Evolutionary conservation across 345 rosid species (phyloP).

Genomic region (Eucalyptus cladocalyx): DNA sequence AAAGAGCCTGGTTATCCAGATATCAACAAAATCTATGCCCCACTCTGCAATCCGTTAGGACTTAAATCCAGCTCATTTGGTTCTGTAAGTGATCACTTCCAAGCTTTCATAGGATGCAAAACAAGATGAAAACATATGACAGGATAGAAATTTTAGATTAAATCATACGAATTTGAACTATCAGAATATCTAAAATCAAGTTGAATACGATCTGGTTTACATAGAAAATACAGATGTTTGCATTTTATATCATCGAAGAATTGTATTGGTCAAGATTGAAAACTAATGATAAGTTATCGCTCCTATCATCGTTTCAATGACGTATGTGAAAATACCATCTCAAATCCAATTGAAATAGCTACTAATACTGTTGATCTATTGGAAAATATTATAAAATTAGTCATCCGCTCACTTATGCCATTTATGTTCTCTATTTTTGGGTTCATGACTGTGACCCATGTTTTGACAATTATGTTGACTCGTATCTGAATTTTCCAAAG

Average conservation of each 20-base stretch:
- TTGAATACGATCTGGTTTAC: not conserved
- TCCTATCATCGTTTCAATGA: not conserved
- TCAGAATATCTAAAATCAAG: not conserved
- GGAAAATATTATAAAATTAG: not conserved
- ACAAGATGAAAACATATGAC: not conserved
- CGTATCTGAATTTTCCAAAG: slow-evolving; percentile 22
- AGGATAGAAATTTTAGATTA: not conserved
- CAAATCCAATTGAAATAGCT: not conserved
- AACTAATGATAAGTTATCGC: not conserved
- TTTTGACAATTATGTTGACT: not conserved
- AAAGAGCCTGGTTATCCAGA: slow-evolving; percentile 1
- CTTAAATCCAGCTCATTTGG: not conserved
- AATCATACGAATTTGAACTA: not conserved
- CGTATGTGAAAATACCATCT: not conserved
- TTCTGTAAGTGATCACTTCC: slow-evolving; percentile 2
- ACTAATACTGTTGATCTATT: not conserved
- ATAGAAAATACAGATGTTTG: not conserved
- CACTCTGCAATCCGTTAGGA: slow-evolving; percentile 10
- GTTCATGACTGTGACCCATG: not conserved
- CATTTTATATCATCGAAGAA: not conserved
- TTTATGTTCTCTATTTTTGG: not conserved
- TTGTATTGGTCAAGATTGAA: not conserved
- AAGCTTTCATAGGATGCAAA: not conserved
- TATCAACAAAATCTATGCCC: slow-evolving; percentile 22
- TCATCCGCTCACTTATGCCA: not conserved